Evolutionary conservation across 495 filamentous ascomycete genomes (phyloP), one percentile per base, ranked within the genome.

Genomic region (Aspergillus cristatus): DNA sequence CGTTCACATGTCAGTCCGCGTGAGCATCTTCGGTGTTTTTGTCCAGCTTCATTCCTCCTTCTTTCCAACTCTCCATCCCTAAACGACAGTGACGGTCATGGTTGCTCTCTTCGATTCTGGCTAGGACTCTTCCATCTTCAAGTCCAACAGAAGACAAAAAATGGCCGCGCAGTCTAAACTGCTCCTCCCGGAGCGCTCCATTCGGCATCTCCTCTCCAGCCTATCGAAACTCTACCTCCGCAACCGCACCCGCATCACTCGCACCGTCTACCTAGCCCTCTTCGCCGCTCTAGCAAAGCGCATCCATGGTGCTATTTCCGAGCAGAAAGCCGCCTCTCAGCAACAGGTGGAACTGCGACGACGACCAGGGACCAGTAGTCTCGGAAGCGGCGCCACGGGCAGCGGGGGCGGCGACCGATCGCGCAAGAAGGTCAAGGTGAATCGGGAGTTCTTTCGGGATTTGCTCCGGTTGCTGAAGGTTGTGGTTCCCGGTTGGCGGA

Each of bases 401-500:
- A 24, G 8, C 28, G 62, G 62, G 17, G 60, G 52, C 5, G 57
- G 58, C n/a, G 62, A 62, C 40, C 65, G 65, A 46, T 71, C 71
- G 44, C 76, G 74, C 53, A 90, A 87, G 67, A 87, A 84, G 63
- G 86, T 94, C 13, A 91, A 93, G 65, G 65, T 98, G 33, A 94
- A 98, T 50, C 74, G 85, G 38, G 91, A 97, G 57, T 98, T 98
- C 70, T 93, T 98, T 66, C 78, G 78, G 53, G 85, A 82, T 42
- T 56, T 98, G 48, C 67, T 88, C 43, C 71, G 79, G 22, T 58
- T 98, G 49, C 58, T 96, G 47, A 78, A 70, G 55, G 94, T 98
- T 46, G 86, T 90, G 11, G 79, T 98, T 33, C 93, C 91, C 0
- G 82, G 88, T 29, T 90, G 84, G 75, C 71, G 75, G 49, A 93